Conservation (phyloP, 345 rosid species). For the Eucalyptus tenuipes region DNA sequence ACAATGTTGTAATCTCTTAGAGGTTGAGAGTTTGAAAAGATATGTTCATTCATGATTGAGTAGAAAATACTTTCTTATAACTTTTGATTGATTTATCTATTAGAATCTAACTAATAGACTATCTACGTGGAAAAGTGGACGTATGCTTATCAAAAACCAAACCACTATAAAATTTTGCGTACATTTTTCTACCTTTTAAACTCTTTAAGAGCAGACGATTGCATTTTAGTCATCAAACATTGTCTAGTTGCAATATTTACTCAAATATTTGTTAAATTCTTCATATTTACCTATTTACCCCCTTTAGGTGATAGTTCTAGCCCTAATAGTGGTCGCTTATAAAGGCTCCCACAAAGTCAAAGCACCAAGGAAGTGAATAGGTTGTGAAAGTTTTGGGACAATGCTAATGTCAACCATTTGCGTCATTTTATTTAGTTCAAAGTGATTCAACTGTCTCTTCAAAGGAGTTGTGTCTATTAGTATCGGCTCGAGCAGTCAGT, state of each 20-base stretch:
- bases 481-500: conserved; percentile 17
- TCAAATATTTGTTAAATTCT: no score
- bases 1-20: fast-evolving
- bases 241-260: no score
- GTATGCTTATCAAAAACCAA: fast-evolving
- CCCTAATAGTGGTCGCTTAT: conserved; percentile 1
- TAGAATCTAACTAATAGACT: fast-evolving
- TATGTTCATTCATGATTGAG: no score
- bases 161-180: fast-evolving
- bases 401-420: conserved; percentile 19
- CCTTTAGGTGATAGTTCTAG: no score
- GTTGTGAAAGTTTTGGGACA: conserved; percentile 32
- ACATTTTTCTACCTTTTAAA: no score
- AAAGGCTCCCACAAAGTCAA: conserved; percentile 68
- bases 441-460: conserved; percentile 54
- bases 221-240: no score
- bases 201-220: no score
- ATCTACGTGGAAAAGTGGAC: fast-evolving
- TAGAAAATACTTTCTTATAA: no score
- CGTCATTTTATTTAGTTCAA: conserved; percentile 23
- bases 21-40: no score
- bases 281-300: no score
- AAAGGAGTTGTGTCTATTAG: conserved; percentile 50
- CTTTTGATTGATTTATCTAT: no score
- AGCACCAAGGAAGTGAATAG: conserved; percentile 29